Evolutionary conservation across 139 green algal genomes (phyloP), one percentile per base, ranked within the genome.

Genomic region (Microglena sp.): DNA sequence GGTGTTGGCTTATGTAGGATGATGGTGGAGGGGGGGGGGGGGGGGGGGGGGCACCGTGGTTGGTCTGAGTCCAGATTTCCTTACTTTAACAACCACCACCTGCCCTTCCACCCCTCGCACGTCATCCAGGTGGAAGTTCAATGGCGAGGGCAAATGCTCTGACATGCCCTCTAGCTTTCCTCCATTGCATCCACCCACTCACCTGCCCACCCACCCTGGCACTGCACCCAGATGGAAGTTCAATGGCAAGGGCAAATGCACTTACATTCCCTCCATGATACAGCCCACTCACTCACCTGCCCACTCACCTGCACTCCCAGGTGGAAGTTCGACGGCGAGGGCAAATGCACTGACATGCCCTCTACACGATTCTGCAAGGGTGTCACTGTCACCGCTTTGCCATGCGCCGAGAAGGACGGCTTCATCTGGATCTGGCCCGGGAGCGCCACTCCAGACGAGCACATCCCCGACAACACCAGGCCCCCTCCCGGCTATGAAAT

Each of bases 351-450:
- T 5, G 86, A 92, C 75, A 99, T 98, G 93, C 93, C 93, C 5
- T 90, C 77, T 30, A 97, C 87, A 5, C 56, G 64, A 4, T 69
- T 82, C 33, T 92, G 86, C 78, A 65, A 64, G 24, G 81, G 80
- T 54, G 80, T 96, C n/a, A 45, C 69, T 1, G 90, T 98, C 33
- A 62, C 72, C 0, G 65, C 85, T 28, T 72, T 98, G 68, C 84
- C 85, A 0, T 81, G 84, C 36, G 66, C 76, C 0, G 93, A 99
- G 79, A 79, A 81, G 33, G 92, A 97, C 45, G 93, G 92, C 15
- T 89, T 99, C 66, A 68, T 99, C 4, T 98, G 88, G 84, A 84
- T 96, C 24, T 96, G 87, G 86, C 88, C 90, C 0, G 90, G 90
- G 69, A 0, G 33, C 61, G 45, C 79, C 75, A 0, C 54, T 54